Conservation (phyloP, 305 asterid genomes). For the Ajuga reptans region DNA sequence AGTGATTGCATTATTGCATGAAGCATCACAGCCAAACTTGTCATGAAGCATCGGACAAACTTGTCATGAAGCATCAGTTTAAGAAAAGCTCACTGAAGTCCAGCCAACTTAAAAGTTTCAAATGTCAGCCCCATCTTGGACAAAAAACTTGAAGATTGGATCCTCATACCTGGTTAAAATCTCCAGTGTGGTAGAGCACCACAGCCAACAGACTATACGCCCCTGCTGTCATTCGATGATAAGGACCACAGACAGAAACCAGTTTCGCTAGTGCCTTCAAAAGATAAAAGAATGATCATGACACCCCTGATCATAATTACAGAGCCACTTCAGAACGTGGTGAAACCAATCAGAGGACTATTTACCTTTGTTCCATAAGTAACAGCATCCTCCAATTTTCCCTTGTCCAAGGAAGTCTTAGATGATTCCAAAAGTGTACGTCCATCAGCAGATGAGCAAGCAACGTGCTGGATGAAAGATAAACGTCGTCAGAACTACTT, state of each 20-base stretch:
- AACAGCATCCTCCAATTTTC: slow-evolving; percentile 91
- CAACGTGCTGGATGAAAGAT: slow-evolving; percentile 58
- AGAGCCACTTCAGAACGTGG: neutral
- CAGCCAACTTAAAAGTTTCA: neutral
- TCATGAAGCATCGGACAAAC: neutral
- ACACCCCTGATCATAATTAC: slow-evolving; percentile 8
- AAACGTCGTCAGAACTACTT: slow-evolving; percentile 26
- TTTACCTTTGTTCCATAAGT: slow-evolving; percentile 76
- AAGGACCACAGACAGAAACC: slow-evolving; percentile 85
- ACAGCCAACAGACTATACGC: slow-evolving; percentile 92
- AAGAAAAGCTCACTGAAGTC: neutral
- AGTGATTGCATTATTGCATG: neutral
- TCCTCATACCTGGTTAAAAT: slow-evolving; percentile 71
- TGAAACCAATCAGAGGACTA: slow-evolving; percentile 6
- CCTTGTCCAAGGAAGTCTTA: slow-evolving; percentile 82
- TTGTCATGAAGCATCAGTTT: neutral
- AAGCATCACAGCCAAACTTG: neutral
- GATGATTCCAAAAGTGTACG: slow-evolving; percentile 86
- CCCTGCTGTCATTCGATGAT: slow-evolving; percentile 93
- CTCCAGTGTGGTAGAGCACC: slow-evolving; percentile 91
- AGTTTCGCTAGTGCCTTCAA: slow-evolving; percentile 73
- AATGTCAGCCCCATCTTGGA: neutral
- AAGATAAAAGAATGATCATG: slow-evolving; percentile 24
- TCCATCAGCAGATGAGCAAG: slow-evolving; percentile 96
- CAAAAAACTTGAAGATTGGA: slow-evolving; percentile 12